Percentiles rank a stretch among this genome's conserved stretches.
Evolutionary conservation across 768 basidiomycete genomes (phyloP).

Genomic region (Suillus bovinus): DNA sequence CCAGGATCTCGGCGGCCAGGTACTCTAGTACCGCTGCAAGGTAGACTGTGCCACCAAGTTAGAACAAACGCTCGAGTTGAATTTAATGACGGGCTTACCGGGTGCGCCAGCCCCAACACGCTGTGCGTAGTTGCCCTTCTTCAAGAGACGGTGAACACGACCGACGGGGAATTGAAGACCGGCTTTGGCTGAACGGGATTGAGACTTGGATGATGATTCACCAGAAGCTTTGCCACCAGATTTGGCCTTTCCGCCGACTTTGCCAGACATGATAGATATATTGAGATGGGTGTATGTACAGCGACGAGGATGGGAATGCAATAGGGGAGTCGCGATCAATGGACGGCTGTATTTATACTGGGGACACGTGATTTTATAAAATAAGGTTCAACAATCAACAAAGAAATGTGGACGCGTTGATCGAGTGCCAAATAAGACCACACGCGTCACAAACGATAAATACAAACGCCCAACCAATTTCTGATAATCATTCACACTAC

Average conservation of each 20-base stretch:
- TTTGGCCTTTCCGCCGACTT: slow-evolving; percentile 55
- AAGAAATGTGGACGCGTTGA: slow-evolving; percentile 31
- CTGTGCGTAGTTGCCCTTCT: slow-evolving; percentile 59
- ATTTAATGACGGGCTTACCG: slow-evolving; percentile 23
- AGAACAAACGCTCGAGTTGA: background rate
- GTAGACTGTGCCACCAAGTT: slow-evolving; percentile 41
- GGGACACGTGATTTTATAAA: slow-evolving; percentile 15
- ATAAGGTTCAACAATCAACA: slow-evolving; percentile 41
- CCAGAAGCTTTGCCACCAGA: slow-evolving; percentile 64
- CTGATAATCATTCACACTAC: background rate
- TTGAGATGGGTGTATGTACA: slow-evolving; percentile 1
- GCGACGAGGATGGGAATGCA: slow-evolving; percentile 2
- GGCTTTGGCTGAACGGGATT: slow-evolving; percentile 42
- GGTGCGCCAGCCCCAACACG: slow-evolving; percentile 58
- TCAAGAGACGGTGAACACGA: slow-evolving; percentile 60
- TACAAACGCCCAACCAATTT: slow-evolving; percentile 9
- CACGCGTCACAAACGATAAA: slow-evolving; percentile 33
- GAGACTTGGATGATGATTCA: slow-evolving; percentile 31
- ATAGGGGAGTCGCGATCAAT: slow-evolving; percentile 14
- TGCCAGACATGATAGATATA: slow-evolving; percentile 37
- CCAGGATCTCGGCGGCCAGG: slow-evolving; percentile 63
- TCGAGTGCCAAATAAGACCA: slow-evolving; percentile 37
- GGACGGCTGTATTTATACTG: slow-evolving; percentile 31
- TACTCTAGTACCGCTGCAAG: slow-evolving; percentile 63
- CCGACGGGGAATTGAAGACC: slow-evolving; percentile 54